Percentiles rank a stretch among this genome's conserved stretches.
Evolutionary conservation across 2,329 filamentous ascomycete genomes (phyloP).

Genomic region (Fusarium kyushuense): DNA sequence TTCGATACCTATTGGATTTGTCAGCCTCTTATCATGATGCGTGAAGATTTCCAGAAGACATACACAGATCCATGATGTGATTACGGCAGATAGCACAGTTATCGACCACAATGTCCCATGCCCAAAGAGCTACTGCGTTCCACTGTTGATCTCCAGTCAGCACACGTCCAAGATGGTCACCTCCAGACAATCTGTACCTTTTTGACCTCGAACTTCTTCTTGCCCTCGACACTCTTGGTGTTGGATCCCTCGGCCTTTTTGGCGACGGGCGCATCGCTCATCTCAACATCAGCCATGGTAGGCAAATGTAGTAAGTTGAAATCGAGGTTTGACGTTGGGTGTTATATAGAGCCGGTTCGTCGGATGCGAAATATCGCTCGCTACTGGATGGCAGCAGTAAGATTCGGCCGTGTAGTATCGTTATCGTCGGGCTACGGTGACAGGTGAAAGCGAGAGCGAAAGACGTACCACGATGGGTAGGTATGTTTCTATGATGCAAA

Average conservation of each 20-base stretch:
- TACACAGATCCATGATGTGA: constrained; percentile 99
- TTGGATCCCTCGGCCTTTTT: constrained; percentile 67
- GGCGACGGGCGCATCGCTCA: constrained; percentile 83
- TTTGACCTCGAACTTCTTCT: constrained; percentile 98
- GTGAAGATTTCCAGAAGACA: constrained; percentile 49
- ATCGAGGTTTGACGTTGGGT: constrained; percentile 7
- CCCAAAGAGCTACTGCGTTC: constrained; percentile 98
- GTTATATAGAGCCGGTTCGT: neutral
- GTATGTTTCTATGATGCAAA: constrained; percentile 5
- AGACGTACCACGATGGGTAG: constrained; percentile 30
- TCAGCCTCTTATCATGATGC: constrained; percentile 25
- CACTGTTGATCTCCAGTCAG: constrained; percentile 69
- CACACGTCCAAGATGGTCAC: neutral
- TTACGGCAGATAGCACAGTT: constrained; percentile 99
- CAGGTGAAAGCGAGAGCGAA: constrained; percentile 13
- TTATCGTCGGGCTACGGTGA: constrained; percentile 5
- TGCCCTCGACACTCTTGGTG: constrained; percentile 70
- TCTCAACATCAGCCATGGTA: constrained; percentile 93
- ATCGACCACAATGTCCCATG: constrained; percentile 99
- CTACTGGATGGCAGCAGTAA: constrained; percentile 19
- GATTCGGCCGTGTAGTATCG: neutral
- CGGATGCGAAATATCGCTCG: neutral
- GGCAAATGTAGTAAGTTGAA: constrained; percentile 14
- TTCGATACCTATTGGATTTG: constrained; percentile 79
- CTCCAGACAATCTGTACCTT: constrained; percentile 72